Evolutionary conservation across 129 eudicot species (phyloP), one percentile per base, ranked within the genome.

Genomic region (Solidago caesia): DNA sequence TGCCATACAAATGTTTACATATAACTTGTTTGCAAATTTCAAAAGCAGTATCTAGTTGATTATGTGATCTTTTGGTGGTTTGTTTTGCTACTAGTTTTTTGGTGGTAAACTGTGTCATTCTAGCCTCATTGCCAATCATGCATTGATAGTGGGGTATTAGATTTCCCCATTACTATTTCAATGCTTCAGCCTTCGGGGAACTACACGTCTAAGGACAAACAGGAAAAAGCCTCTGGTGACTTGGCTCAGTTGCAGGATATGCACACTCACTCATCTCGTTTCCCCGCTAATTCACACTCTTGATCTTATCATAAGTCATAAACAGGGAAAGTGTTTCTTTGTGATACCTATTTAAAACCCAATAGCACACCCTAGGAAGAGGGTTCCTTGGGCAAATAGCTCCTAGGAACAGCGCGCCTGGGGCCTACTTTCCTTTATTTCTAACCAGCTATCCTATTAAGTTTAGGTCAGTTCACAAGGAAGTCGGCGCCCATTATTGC

Each of bases 61-160:
- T 21, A 70, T 68, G 29, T 70, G 63, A 71, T 71, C 77, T 44
- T 27, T 13, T 62, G 60, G 44, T 44, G 25, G 60, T 8, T 12
- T 73, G 44, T 62, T 44, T 73, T 59, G 10, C n/a, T 33, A 6
- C 59, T 53, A 53, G 39, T 33, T 33, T 33, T 33, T 33, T 33
- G 39, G 39, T 33, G 39, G 39, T 33, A 33, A 1, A 33, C 39
- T 33, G 39, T 33, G 39, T 33, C 39, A 33, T 33, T 33, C 21
- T 33, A 33, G 39, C 39, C 39, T 33, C 39, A 33, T 11, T 53
- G 25, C 3, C 8, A 1, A 15, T 51, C 57, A 51, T 51, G 12
- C 14, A 1, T 33, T 33, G 1, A 2, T 33, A 33, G 39, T 33
- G 39, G 39, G 39, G 4, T 14, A 53, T 53, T 4, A 53, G 5